Evolutionary conservation across 2,329 filamentous ascomycete genomes (phyloP).

Genomic region (Cercospora berteroae): DNA sequence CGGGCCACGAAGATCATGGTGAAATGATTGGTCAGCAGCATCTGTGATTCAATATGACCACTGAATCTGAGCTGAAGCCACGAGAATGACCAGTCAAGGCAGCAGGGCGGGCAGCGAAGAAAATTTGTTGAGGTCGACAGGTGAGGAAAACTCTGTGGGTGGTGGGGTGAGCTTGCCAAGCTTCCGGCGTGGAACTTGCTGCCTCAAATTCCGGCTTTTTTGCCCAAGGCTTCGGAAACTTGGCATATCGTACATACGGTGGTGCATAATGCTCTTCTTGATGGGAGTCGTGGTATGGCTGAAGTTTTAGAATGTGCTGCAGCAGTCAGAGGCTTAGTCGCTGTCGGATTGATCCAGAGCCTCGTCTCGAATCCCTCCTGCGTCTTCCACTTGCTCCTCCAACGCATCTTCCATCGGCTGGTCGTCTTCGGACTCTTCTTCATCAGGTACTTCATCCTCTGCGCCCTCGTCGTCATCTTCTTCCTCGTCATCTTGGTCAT

Average conservation of each 20-base stretch:
- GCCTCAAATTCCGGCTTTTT: not conserved
- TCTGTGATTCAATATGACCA: not conserved
- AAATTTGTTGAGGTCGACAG: not conserved
- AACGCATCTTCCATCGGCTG: constrained; percentile 32
- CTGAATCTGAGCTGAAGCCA: no score
- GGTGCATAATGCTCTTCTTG: not conserved
- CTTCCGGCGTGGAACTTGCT: not conserved
- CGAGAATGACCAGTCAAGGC: no score
- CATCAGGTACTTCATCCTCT: constrained; percentile 50
- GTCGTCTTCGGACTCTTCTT: constrained; percentile 52
- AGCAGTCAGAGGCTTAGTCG: constrained; percentile 25
- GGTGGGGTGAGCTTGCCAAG: not conserved
- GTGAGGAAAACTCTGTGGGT: not conserved
- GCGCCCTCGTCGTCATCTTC: constrained; percentile 39
- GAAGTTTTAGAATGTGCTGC: not conserved
- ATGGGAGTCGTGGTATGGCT: not conserved
- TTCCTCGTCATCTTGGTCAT: constrained; percentile 51
- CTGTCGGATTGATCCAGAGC: constrained; percentile 38
- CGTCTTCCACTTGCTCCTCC: constrained; percentile 55
- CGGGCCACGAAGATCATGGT: not conserved
- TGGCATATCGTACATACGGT: constrained; percentile 1
- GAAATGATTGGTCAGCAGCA: not conserved
- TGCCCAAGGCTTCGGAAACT: not conserved
- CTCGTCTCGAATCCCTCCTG: constrained; percentile 44
- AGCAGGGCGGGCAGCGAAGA: not conserved